These are phyloP conservation scores for Syzygium syzygioides DNA, from an alignment of 441 rosid species.

Conservation along the genomic window DNA sequence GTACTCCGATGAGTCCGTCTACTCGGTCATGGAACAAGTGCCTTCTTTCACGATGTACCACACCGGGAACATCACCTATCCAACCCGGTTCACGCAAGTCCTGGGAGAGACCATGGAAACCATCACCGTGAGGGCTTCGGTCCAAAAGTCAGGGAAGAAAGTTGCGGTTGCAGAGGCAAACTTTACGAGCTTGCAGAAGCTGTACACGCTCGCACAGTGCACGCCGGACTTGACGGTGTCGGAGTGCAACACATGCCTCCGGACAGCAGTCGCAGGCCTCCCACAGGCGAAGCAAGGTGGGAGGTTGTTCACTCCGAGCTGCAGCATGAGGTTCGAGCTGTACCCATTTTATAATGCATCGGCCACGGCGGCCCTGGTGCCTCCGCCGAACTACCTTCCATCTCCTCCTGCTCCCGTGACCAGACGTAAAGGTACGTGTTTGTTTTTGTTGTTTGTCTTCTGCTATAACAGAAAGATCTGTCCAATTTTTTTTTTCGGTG, in stretches of 20 bases:
- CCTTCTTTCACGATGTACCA: not conserved
- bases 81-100: not conserved
- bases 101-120: not conserved
- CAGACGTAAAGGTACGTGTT: not conserved
- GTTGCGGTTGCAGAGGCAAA: not conserved
- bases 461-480: not conserved
- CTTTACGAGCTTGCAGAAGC: not conserved
- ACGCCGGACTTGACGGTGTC: not conserved
- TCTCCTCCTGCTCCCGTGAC: not conserved
- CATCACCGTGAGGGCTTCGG: not conserved
- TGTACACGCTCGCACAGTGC: not conserved
- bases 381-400: not conserved
- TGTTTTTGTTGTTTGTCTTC: not conserved
- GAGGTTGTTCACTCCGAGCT: not conserved
- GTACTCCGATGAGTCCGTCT: not conserved
- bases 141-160: not conserved
- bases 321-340: not conserved
- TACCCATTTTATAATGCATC: not conserved
- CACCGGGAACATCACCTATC: not conserved
- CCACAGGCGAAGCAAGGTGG: not conserved
- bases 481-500: not conserved
- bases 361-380: not conserved
- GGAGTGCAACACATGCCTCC: not conserved
- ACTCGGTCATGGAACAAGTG: not conserved
- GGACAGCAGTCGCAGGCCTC: not conserved